Base-by-base conservation (phyloP, 106 monocot species). In the Dendrobium catenatum region DNA sequence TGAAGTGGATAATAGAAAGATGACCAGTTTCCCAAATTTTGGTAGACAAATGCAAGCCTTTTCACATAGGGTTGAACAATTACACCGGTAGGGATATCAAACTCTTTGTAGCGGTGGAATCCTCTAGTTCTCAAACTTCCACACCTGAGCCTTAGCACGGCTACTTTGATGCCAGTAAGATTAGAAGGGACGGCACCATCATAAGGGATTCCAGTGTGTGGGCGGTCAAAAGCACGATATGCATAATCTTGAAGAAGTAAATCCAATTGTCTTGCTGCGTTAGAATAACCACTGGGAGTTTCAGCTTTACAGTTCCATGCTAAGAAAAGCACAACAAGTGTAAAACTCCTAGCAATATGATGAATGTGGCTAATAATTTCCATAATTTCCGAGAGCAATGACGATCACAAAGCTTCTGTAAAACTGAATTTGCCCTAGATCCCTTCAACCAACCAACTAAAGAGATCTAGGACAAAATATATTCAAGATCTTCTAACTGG, bases 11-110 rank as follows among this genome's bases (percentile, higher is more conserved):
- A 94, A 77, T 93, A 93, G 55, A 51, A 11, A 17, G 86, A 83
- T 31, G 97, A 92, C 89, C 87, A 88, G 67, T 89, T 91, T 26
- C 91, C 97, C 22, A 98, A 64, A 72, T 98, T 93, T 42, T 98
- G 94, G 80, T 98, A 98, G 47, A 98, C 97, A 78, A 99, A 72
- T 7, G 87, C 93, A 22, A 99, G 86, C 77, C 98, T 86, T 47
- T 79, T 80, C 6, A 90, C 93, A 61, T 89, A 91, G 0, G 98
- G 94, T 27, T 82, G 85, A 22, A 88, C 85, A 16, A 84, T 66
- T 64, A 99, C 77, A 37, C 95, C 98, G 1, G 64, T 20, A 2
- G 95, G 95, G 22, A 99, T 89, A 2, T 82, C 48, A 59, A 95
- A 95, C 67, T 95, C 89, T 54, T 92, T 90, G 83, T 83, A 95